Evolutionary conservation across 768 basidiomycete genomes (phyloP).

Genomic region (Mycena indigotica): DNA sequence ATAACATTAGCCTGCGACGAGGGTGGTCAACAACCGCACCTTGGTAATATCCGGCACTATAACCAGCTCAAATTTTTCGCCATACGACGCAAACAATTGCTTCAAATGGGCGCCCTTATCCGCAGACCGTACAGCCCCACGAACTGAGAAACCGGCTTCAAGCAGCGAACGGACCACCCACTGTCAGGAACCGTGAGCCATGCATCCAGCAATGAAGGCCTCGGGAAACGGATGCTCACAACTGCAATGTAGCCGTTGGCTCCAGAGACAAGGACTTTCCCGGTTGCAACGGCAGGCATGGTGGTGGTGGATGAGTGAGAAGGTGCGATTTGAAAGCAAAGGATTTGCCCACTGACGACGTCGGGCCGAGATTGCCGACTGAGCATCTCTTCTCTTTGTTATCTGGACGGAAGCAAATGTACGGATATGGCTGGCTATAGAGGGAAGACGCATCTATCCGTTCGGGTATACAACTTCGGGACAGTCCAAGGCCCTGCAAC

Average conservation of each 20-base stretch:
- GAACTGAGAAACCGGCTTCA: conserved; percentile 61
- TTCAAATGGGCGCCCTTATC: conserved; percentile 62
- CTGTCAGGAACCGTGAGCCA: too few relatives aligned
- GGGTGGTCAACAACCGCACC: conserved; percentile 20
- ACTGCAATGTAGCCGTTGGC: conserved; percentile 63
- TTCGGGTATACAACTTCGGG: too few relatives aligned
- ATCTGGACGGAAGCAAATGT: too few relatives aligned
- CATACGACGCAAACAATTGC: conserved; percentile 54
- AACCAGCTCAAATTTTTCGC: conserved; percentile 61
- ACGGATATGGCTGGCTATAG: too few relatives aligned
- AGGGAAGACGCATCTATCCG: too few relatives aligned
- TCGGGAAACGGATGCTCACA: background rate
- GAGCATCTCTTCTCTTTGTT: too few relatives aligned
- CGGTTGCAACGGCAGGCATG: conserved; percentile 34
- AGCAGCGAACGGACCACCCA: conserved; percentile 62
- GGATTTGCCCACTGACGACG: too few relatives aligned
- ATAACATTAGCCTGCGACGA: background rate
- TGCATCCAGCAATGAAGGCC: too few relatives aligned
- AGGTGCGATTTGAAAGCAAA: too few relatives aligned
- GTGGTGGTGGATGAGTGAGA: too few relatives aligned
- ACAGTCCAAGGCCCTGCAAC: too few relatives aligned
- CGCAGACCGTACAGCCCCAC: conserved; percentile 65
- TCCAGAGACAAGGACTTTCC: conserved; percentile 53
- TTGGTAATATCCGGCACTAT: conserved; percentile 68
- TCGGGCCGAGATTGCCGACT: too few relatives aligned